Evolutionary conservation across 1,284 basidiomycete species (phyloP).

Genomic region (Cryptococcus floricola): DNA sequence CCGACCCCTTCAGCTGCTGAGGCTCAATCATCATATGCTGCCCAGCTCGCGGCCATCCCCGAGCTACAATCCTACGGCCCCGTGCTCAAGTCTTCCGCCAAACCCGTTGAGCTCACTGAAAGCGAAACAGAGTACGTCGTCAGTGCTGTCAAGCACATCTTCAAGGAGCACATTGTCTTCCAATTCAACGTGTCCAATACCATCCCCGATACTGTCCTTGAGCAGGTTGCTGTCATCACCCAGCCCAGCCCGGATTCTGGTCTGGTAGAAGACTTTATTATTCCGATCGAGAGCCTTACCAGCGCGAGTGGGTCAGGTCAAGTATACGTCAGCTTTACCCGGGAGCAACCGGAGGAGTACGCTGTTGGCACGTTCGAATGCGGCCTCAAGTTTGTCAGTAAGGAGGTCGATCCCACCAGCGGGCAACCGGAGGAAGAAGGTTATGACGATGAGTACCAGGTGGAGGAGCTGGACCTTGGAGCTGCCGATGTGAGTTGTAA

Average conservation of each 20-base stretch:
- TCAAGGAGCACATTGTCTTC: slow-evolving; percentile 93
- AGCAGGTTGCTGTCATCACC: slow-evolving; percentile 94
- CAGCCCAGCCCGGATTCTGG: slow-evolving; percentile 69
- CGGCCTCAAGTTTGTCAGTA: slow-evolving; percentile 93
- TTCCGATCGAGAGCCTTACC: slow-evolving; percentile 70
- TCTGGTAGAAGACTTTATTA: slow-evolving; percentile 91
- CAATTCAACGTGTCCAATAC: slow-evolving; percentile 99
- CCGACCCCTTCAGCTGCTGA: slow-evolving; percentile 67
- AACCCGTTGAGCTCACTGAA: slow-evolving; percentile 83
- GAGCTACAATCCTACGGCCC: slow-evolving; percentile 83
- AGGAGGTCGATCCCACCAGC: slow-evolving; percentile 94
- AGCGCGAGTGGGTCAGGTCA: slow-evolving; percentile 68
- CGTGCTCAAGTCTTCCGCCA: slow-evolving; percentile 79
- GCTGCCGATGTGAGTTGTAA: slow-evolving; percentile 60
- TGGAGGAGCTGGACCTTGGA: slow-evolving; percentile 91
- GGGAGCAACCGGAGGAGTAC: slow-evolving; percentile 71
- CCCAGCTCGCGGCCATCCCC: slow-evolving; percentile 79
- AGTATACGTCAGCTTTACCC: slow-evolving; percentile 92
- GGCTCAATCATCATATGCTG: slow-evolving; percentile 76
- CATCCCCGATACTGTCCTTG: slow-evolving; percentile 94
- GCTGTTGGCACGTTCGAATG: slow-evolving; percentile 82
- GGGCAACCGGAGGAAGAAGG: slow-evolving; percentile 97
- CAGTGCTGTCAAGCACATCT: slow-evolving; percentile 93
- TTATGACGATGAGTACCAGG: slow-evolving; percentile 97
- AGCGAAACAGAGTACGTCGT: slow-evolving; percentile 98